Percentiles rank a stretch among this genome's conserved stretches.
These are phyloP conservation scores for Eimeria praecox DNA, from an alignment of 169 alveolate genomes.

Conservation along the genomic window DNA sequence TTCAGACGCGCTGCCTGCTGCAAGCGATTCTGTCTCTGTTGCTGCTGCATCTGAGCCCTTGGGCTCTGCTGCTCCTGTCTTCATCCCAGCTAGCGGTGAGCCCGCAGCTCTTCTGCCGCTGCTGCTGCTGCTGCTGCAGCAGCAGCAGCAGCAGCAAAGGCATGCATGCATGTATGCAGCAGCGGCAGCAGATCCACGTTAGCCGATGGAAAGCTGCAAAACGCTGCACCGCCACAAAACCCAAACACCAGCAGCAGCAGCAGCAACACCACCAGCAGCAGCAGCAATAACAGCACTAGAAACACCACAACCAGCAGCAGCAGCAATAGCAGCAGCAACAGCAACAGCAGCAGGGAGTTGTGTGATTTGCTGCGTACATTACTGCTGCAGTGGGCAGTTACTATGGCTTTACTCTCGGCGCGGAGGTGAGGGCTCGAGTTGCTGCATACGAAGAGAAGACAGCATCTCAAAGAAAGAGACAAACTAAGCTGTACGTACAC, in stretches of 20 bases:
- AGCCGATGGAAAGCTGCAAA: not conserved
- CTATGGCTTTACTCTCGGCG: slow-evolving; percentile 43
- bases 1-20: not conserved
- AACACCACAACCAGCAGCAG: not conserved
- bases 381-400: slow-evolving; percentile 13
- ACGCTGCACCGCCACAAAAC: not conserved
- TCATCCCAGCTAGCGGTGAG: slow-evolving; percentile 68
- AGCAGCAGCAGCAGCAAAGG: not conserved
- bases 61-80: not conserved
- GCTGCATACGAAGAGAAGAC: slow-evolving; percentile 50
- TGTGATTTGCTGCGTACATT: not conserved
- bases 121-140: not conserved
- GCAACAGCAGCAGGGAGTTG: not conserved
- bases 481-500: slow-evolving; percentile 34
- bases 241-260: slow-evolving; percentile 13
- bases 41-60: slow-evolving; percentile 29
- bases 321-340: not conserved
- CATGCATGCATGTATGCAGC: not conserved
- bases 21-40: slow-evolving; percentile 9
- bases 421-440: slow-evolving; percentile 47
- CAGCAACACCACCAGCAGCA: not conserved
- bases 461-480: slow-evolving; percentile 23
- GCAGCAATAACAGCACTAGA: not conserved
- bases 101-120: not conserved
- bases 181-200: not conserved